phyloP scores from a whole-genome alignment of 345 rosid species.

The Citropsis articulata region DNA sequence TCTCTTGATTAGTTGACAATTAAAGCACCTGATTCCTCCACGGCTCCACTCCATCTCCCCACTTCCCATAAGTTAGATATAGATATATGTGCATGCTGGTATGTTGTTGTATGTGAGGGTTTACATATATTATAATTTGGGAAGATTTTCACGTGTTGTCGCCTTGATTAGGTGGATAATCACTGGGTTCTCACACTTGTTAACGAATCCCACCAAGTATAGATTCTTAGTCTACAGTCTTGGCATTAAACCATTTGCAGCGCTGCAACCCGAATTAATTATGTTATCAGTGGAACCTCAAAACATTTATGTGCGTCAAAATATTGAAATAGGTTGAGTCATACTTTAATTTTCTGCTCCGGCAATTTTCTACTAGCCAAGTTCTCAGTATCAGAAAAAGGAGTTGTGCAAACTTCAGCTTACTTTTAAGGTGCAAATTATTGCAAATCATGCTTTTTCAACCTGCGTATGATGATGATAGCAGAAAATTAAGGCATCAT shows the following conservation, averaged over 20 bases:
- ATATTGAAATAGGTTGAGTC: not conserved
- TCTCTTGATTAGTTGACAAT: slow-evolving; percentile 21
- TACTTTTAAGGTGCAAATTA: no score
- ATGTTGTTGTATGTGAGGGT: not conserved
- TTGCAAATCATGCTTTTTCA: no score
- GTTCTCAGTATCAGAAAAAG: no score
- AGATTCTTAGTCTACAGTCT: not conserved
- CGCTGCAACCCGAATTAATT: not conserved
- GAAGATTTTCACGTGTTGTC: not conserved
- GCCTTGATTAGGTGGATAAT: not conserved
- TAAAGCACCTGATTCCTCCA: slow-evolving; percentile 20
- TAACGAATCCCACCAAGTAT: not conserved
- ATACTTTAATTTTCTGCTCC: not conserved
- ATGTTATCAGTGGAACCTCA: no score
- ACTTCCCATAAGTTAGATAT: no score
- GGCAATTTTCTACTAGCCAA: no score
- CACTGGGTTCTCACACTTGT: not conserved
- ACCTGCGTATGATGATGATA: no score
- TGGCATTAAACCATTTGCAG: not conserved
- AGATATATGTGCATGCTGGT: not conserved
- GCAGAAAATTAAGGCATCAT: no score
- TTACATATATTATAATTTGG: not conserved
- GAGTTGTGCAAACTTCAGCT: no score
- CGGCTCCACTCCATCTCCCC: not conserved
- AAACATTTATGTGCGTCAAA: not conserved